phyloP scores from a whole-genome alignment of 2,329 filamentous ascomycete genomes.

The Pseudonectria foliicola region DNA sequence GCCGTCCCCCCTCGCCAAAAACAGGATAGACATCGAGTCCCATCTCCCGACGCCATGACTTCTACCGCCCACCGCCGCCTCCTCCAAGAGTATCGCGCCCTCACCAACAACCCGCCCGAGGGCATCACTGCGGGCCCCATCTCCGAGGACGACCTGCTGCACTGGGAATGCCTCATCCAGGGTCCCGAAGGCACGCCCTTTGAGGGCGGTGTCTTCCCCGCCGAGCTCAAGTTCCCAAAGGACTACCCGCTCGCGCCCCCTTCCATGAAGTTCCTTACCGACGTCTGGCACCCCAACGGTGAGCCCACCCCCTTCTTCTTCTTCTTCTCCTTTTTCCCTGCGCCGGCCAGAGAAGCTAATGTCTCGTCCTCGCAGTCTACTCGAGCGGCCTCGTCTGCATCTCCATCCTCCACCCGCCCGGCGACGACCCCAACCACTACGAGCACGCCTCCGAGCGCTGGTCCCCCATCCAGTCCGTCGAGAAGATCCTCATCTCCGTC shows the following conservation, averaged over 20 bases:
- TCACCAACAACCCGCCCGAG: conserved; percentile 92
- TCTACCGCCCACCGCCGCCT: conserved; percentile 69
- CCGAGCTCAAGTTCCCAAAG: conserved; percentile 87
- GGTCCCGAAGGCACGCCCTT: conserved; percentile 94
- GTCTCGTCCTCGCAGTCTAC: conserved; percentile 63
- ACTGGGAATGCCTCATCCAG: conserved; percentile 95
- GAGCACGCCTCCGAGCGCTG: conserved; percentile 92
- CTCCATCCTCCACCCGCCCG: conserved; percentile 92
- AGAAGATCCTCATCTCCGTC: conserved; percentile 93
- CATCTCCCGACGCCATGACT: conserved; percentile 37
- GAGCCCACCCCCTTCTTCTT: conserved; percentile 15
- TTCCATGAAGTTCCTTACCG: conserved; percentile 89
- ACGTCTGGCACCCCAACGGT: conserved; percentile 98
- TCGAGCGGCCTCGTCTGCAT: conserved; percentile 90
- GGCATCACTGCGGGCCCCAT: conserved; percentile 94
- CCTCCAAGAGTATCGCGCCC: conserved; percentile 90
- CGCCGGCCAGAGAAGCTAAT: neutral
- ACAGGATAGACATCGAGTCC: neutral
- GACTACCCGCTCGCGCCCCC: conserved; percentile 97
- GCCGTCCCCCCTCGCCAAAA: neutral
- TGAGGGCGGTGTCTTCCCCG: conserved; percentile 91
- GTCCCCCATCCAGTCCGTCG: conserved; percentile 94
- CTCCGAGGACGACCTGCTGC: conserved; percentile 87
- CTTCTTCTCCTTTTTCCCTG: conserved; percentile 1
- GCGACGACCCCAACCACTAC: conserved; percentile 97